Base-by-base conservation (phyloP, 257 asterid species). In the Apocynum venetum region DNA sequence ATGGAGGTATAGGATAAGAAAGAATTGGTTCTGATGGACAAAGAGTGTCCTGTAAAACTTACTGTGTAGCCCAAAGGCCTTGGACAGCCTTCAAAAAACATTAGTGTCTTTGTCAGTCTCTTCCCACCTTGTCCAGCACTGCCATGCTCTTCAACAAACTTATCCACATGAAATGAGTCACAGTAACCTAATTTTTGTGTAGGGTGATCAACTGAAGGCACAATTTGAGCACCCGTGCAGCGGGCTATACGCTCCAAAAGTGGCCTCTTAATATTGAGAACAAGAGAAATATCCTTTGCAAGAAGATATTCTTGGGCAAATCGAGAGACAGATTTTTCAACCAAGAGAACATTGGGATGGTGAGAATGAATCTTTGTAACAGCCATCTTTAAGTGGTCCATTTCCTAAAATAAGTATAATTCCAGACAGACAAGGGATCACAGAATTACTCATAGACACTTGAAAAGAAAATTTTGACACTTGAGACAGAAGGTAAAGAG, bases 51-150 rank as follows among this genome's bases (percentile, higher is more conserved):
- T 68, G 61, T 59, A 41, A 79, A 53, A 86, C 97, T 85, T 82
- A 92, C 97, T 64, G 94, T 92, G 82, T 89, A 92, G 68, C 97
- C 97, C 84, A 90, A 76, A 64, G 96, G 94, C 79, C 84, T 89
- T 12, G 97, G 96, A 80, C 97, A 92, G 46, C 91, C 97, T 77
- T 92, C 96, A 77, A 92, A 90, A 86, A 90, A 92, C 97, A 92
- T 92, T 78, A 92, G 84, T 36, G 97, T 86, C 89, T 91, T 92
- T 9, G 86, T 83, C 76, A 81, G 77, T 81, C 85, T 89, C 80
- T 89, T 90, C 25, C 96, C 94, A 60, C 85, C 87, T 79, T 88
- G 93, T 43, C 90, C 92, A 78, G 96, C 89, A 78, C 88, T 82
- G 66, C 96, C 96, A 82, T 87, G 96, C 85, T 84, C 86, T 85